A percentile compares a stretch with the other conserved stretches of the same genome.
Conservation (phyloP, 371 early-diverging fungal genomes). For the Rhizomucor miehei region DNA sequence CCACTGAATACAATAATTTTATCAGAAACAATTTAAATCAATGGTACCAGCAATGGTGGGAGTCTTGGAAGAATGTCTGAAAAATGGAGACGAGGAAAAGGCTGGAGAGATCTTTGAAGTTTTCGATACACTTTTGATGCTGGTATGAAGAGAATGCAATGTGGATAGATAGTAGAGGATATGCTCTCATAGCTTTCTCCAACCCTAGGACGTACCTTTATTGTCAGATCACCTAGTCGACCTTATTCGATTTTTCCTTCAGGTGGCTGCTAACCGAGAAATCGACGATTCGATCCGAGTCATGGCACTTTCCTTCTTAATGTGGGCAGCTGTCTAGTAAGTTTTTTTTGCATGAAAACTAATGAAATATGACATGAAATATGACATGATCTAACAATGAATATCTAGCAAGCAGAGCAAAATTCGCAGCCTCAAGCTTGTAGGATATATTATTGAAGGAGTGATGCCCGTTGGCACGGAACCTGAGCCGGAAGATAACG, state of each 20-base stretch:
- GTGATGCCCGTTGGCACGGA: conserved; percentile 84
- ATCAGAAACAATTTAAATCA: conserved; percentile 59
- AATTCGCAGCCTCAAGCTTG: conserved; percentile 77
- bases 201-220: conserved; percentile 69
- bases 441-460: conserved; percentile 69
- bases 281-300: conserved; percentile 71
- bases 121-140: conserved; percentile 74
- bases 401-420: conserved; percentile 69
- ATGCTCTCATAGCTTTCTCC: neutral
- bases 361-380: neutral
- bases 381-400: neutral
- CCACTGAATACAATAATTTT: neutral
- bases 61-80: conserved; percentile 77
- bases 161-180: neutral
- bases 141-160: conserved; percentile 26
- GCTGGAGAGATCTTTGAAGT: conserved; percentile 81
- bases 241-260: conserved; percentile 76
- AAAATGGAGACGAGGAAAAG: conserved; percentile 65
- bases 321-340: conserved; percentile 82
- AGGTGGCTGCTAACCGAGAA: conserved; percentile 64
- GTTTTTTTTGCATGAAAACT: conserved; percentile 13
- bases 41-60: conserved; percentile 83
- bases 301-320: conserved; percentile 80
- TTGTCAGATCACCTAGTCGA: conserved; percentile 74
- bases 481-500: conserved; percentile 80